Base-by-base conservation (phyloP, 345 rosid genomes). In the Alliaria petiolata region DNA sequence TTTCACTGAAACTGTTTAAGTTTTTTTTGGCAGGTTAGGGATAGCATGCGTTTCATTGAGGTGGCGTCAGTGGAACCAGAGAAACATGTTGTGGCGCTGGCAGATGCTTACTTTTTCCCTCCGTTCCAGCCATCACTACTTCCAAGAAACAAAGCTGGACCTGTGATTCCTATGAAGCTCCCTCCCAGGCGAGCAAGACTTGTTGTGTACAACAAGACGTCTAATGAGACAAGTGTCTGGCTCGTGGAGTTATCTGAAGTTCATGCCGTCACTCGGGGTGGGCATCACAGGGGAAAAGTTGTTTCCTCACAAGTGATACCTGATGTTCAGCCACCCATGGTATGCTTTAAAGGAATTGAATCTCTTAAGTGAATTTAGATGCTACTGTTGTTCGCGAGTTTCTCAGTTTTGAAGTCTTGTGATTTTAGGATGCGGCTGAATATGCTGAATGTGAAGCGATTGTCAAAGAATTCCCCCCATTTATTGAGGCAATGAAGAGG, bases 311-410 rank as follows among this genome's bases (percentile, higher is more conserved):
- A 78, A 53, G 87, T 88, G 42, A 68, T 92, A 70, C 89, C 91
- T 16, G 92, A 89, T 80, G 95, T 89, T 76, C 96, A 92, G 84
- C 98, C 98, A 35, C 91, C 98, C 3, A 89, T 92, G 96, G 98
- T 92, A 66, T 55, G 85, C 59, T 43, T 42, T 72, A 19, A 54
- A n/a, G 45, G 19, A 42, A 45, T 11, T 72, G 50, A 58, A 45
- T 46, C n/a, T 78, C 52, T 34, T 28, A 25, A 45, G 15, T 65
- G 70, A 47, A 26, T 49, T 50, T 76, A 47, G 46, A 45, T 50
- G 35, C 46, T 63, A 57, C 58, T 31, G n/a, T 63, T 39, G 65
- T 52, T 65, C 31, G 40, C n/a, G 20, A 53, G 59, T 53, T 14
- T 68, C 69, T 62, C 35, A 75, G 33, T 70, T 34, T 22, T 30